A percentile compares a stretch with the other conserved stretches of the same genome.
Evolutionary conservation across 306 rosid genomes (phyloP).

Genomic region (Cicer chorassanicum): DNA sequence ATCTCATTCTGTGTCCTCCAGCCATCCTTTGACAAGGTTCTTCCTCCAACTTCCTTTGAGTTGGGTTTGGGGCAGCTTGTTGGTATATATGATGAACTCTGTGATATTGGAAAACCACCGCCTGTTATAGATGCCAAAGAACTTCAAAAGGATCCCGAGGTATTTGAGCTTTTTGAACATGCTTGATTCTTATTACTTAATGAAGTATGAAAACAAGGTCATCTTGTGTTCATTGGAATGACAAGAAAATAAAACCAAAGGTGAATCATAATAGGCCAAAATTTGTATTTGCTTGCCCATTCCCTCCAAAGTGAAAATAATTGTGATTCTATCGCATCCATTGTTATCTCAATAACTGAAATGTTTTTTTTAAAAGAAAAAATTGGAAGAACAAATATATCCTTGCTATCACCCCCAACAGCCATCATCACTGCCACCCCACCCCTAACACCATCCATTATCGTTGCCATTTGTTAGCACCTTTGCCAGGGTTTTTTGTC

Average conservation of each 20-base stretch:
- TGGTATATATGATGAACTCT: constrained; percentile 67
- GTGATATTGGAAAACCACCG: constrained; percentile 69
- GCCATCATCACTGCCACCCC: background rate
- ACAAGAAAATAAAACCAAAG: background rate
- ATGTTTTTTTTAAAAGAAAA: too few relatives aligned
- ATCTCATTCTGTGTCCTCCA: constrained; percentile 40
- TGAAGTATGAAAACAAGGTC: constrained; percentile 27
- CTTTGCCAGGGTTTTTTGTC: background rate
- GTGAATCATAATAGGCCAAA: background rate
- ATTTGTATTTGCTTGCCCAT: background rate
- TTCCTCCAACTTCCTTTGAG: constrained; percentile 68
- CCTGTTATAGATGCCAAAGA: constrained; percentile 75
- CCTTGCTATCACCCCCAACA: background rate
- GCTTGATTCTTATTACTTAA: constrained; percentile 32
- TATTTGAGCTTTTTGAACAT: constrained; percentile 41
- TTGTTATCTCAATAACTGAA: too few relatives aligned
- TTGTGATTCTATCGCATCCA: too few relatives aligned
- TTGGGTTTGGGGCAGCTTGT: constrained; percentile 71
- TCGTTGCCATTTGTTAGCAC: background rate
- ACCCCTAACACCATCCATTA: background rate
- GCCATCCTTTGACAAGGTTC: constrained; percentile 80
- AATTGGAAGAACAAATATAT: background rate
- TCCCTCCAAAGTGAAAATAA: too few relatives aligned
- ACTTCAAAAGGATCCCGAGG: constrained; percentile 78
- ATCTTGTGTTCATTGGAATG: background rate